Evolutionary conservation across 305 asterid genomes (phyloP), one percentile per base, ranked within the genome.

Genomic region (Fraxinus velutina): DNA sequence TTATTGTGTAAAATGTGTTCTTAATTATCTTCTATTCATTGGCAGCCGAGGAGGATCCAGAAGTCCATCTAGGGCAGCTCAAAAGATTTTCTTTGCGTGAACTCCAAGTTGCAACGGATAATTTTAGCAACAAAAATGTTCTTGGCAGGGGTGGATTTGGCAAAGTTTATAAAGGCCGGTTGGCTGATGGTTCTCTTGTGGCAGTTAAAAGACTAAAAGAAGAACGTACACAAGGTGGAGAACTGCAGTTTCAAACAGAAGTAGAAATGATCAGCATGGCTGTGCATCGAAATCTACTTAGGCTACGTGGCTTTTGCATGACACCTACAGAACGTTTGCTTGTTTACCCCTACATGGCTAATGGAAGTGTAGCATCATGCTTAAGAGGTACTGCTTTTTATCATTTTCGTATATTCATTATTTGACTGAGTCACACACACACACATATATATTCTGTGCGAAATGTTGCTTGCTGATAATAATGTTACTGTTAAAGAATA

Each of bases 241-340:
- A 91, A 83, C 83, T 91, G 74, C 92, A 89, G 86, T 91, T 91
- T 78, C 94, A 90, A 84, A 89, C 93, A 21, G 94, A 91, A 84
- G 92, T 91, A 72, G 94, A 91, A 83, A 91, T 91, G 94, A 91
- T 91, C 79, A 91, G 94, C 91, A 89, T 91, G 94, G 94, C 94
- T 7, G 94, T 91, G 73, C 94, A 91, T 81, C 90, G 93, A 37
- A 91, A 91, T 86, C 85, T 91, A 81, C 94, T 91, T 50, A 87
- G 93, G 37, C 80, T 91, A 84, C 91, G 91, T 70, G 94, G 94
- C 73, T 91, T 91, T 81, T 91, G 94, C 82, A 91, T 89, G 94
- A 89, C 94, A 0, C 94, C 93, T 66, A 91, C 93, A 19, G 94
- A 91, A 83, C 86, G 93, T 75, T 79, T 91, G 82, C 94, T 91